Evolutionary conservation across 371 early-diverging fungal species (phyloP), one percentile per base, ranked within the genome.

Genomic region (Mucor circinelloides): DNA sequence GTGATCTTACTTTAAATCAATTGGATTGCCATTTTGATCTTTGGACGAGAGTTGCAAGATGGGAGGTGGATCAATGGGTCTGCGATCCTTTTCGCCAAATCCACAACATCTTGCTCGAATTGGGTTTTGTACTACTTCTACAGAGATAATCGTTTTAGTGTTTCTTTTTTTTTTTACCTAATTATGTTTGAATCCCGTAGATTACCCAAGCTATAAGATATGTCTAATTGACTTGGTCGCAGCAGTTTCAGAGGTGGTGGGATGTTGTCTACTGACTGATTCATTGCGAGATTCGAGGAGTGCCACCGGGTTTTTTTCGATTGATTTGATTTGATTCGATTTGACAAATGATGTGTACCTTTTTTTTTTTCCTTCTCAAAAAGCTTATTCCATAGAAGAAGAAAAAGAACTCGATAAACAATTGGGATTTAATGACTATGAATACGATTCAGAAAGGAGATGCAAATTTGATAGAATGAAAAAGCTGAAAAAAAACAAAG

Each of bases 71-170:
- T 76, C 76, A 21, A 76, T 70, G 1, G 76, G 73, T 32, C 76
- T 61, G 4, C 72, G 66, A 19, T 75, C 76, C 60, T 75, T 75
- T 62, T 75, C 70, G 8, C 76, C 76, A 67, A 75, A 71, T 57
- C 72, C 75, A 68, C 90, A 88, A 80, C 89, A 85, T 36, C 90
- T 76, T 44, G 90, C 90, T 56, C 89, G 69, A 27, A 86, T 64
- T 23, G 91, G 91, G 58, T 89, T 83, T 73, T 91, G 90, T 60
- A 68, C 66, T 3, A 73, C 61, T 4, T 42, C 73, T 73, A 48
- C 1, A 10, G 2, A n/a, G 25, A 23, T 50, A 59, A 59, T 27
- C 27, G 13, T 19, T 25, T 59, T 15, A 59, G 13, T 59, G 17
- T 59, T 27, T 40, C 25, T 8, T 61, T 59, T 27, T 40, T 13